Conservation (phyloP, 2,329 filamentous ascomycete genomes). For the Bipolaris victoriae region DNA sequence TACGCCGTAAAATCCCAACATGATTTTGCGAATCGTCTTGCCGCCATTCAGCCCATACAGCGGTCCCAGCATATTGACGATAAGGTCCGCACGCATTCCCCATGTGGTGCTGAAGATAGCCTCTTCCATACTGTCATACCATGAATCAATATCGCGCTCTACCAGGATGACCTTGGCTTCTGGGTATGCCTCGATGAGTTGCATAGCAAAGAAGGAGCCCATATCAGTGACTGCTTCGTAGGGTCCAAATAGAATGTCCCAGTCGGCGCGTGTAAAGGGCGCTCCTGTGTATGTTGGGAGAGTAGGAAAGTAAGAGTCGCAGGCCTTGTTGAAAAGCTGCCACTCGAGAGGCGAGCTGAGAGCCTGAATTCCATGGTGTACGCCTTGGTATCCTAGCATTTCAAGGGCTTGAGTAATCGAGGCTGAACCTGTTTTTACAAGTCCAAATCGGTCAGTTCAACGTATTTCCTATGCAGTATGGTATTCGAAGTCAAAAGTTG, state of each 20-base stretch:
- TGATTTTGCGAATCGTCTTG: conserved; percentile 12
- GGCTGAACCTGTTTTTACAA: conserved; percentile 6
- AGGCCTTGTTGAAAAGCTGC: conserved; percentile 6
- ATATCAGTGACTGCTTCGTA: conserved; percentile 44
- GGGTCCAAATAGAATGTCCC: conserved; percentile 54
- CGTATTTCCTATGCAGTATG: neutral
- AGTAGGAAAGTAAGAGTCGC: conserved; percentile 7
- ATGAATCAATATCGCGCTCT: conserved; percentile 29
- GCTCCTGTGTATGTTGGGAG: conserved; percentile 8
- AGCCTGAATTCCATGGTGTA: conserved; percentile 12
- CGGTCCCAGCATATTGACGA: conserved; percentile 6
- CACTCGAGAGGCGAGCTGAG: conserved; percentile 10
- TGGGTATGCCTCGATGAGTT: conserved; percentile 36
- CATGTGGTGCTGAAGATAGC: conserved; percentile 18
- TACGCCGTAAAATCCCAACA: conserved; percentile 8
- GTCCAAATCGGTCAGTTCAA: neutral
- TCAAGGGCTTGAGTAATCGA: conserved; percentile 12
- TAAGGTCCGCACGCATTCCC: conserved; percentile 6
- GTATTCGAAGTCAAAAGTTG: neutral
- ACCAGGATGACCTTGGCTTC: conserved; percentile 38
- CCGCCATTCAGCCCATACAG: conserved; percentile 7
- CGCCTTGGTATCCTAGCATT: conserved; percentile 9
- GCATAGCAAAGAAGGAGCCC: conserved; percentile 25
- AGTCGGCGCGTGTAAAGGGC: conserved; percentile 47
- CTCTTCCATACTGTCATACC: conserved; percentile 28